These are phyloP conservation scores for Podaxis pistillaris DNA, from an alignment of 768 basidiomycete genomes.

Conservation along the genomic window DNA sequence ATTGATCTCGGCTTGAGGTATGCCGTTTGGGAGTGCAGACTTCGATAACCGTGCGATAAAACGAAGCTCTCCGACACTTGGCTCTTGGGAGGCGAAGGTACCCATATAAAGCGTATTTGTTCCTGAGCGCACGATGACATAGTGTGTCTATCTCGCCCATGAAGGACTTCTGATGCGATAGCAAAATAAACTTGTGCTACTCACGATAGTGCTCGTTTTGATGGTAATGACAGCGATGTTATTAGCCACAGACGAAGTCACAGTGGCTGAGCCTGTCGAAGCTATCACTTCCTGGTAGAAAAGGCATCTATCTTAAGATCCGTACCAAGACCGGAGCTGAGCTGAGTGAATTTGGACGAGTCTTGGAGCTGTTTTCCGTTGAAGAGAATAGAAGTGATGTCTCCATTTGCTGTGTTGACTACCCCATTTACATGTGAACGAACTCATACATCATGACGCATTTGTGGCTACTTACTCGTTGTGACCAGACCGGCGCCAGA, in stretches of 20 bases:
- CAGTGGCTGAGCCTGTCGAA: slow-evolving; percentile 36
- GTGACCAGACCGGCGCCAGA: slow-evolving; percentile 44
- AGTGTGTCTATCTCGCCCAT: slow-evolving; percentile 36
- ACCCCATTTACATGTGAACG: background rate
- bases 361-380: slow-evolving; percentile 48
- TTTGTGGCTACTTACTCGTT: slow-evolving; percentile 29
- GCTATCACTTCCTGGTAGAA: background rate
- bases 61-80: slow-evolving; percentile 44
- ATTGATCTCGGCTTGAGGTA: slow-evolving; percentile 35
- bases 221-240: slow-evolving; percentile 42
- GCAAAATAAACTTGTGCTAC: slow-evolving; percentile 10
- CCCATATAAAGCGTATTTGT: slow-evolving; percentile 46
- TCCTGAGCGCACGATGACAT: slow-evolving; percentile 43
- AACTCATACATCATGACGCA: background rate
- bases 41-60: slow-evolving; percentile 46
- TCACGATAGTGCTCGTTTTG: slow-evolving; percentile 42
- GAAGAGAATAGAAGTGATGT: slow-evolving; percentile 44
- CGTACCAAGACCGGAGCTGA: slow-evolving; percentile 44
- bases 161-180: background rate
- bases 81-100: slow-evolving; percentile 45
- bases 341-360: slow-evolving; percentile 41
- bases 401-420: slow-evolving; percentile 43
- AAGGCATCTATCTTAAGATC: background rate
- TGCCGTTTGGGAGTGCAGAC: slow-evolving; percentile 38
- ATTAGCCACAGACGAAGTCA: slow-evolving; percentile 38